Evolutionary conservation across 768 basidiomycete species (phyloP), one percentile per base, ranked within the genome.

Genomic region (Floccularia luteovirens): DNA sequence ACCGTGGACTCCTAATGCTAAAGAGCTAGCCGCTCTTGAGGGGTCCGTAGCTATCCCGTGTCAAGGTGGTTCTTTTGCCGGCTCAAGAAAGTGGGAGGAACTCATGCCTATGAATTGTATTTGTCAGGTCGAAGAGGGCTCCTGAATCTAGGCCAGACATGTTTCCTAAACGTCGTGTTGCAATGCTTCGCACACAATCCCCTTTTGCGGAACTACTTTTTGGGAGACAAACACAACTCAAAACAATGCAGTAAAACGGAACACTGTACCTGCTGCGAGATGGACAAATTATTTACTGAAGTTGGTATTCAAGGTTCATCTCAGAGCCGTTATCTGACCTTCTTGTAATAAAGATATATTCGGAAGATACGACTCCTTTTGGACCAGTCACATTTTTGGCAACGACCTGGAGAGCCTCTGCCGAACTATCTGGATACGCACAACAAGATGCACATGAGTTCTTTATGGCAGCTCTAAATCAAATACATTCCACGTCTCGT

Each of bases 401-500:
- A 11, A 81, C 85, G 20, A 87, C 84, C 24, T 97, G 92, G 93
- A 77, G 71, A 49, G 74, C 71, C 45, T 81, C 84, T 0, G 62
- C 82, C 0, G 90, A 94, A 45, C 67, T 97, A 20, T 78, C 90
- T 3, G 93, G 92, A 2, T 90, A 97, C 53, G 79, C 89, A 0
- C 94, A 98, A 57, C 94, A 94, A 53, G 93, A 97, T 45, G 89
- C 90, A 2, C 90, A 93, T 66, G 84, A 90, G 57, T 85, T 80
- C 54, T 87, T 90, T 58, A 87, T 90, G 21, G 72, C 82, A 13
- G 75, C 81, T 0, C 66, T 97, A 19, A 92, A 93, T 52, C 85
- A 90, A 48, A 85, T 96, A 8, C 93, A 98, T 56, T 66, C 69
- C 14, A 85, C 77, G 25, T 83, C 82, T 8, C 70, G 82, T 27